Percentiles rank a stretch among this genome's conserved stretches.
phyloP scores from a whole-genome alignment of 1,284 basidiomycete species.

The Laetiporus sulphureus region DNA sequence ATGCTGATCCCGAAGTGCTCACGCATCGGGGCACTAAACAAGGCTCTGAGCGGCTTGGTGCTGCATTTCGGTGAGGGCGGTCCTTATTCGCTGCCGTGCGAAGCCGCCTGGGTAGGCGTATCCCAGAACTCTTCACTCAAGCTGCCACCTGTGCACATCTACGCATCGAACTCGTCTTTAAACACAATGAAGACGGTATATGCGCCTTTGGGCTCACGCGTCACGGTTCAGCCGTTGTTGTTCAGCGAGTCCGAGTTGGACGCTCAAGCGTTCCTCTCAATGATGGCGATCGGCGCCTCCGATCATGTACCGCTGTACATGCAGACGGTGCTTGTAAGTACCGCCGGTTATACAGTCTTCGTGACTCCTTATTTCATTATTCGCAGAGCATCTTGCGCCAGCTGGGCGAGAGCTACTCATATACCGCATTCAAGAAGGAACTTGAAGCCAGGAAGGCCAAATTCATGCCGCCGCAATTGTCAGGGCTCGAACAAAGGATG shows the following conservation, averaged over 20 bases:
- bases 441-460: constrained; percentile 11
- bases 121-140: constrained; percentile 30
- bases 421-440: constrained; percentile 14
- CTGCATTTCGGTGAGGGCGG: constrained; percentile 68
- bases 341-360: too few relatives aligned
- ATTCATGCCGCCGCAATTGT: constrained; percentile 18
- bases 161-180: constrained; percentile 37
- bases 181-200: constrained; percentile 24
- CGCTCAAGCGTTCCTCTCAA: constrained; percentile 26
- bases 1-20: constrained; percentile 51
- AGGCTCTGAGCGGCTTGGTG: constrained; percentile 54
- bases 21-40: constrained; percentile 42
- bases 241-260: constrained; percentile 26
- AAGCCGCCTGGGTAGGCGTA: constrained; percentile 55
- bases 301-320: constrained; percentile 23
- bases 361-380: neutral
- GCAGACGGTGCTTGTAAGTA: constrained; percentile 19
- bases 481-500: constrained; percentile 20
- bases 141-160: constrained; percentile 48
- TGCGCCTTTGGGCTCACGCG: constrained; percentile 18
- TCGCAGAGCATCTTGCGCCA: constrained; percentile 20
- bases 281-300: constrained; percentile 28
- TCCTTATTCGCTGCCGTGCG: constrained; percentile 45
- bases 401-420: constrained; percentile 20
- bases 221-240: constrained; percentile 24